A percentile compares a stretch with the other conserved stretches of the same genome.
Conservation (phyloP, 768 basidiomycete genomes). For the Gelatoporia subvermispora region DNA sequence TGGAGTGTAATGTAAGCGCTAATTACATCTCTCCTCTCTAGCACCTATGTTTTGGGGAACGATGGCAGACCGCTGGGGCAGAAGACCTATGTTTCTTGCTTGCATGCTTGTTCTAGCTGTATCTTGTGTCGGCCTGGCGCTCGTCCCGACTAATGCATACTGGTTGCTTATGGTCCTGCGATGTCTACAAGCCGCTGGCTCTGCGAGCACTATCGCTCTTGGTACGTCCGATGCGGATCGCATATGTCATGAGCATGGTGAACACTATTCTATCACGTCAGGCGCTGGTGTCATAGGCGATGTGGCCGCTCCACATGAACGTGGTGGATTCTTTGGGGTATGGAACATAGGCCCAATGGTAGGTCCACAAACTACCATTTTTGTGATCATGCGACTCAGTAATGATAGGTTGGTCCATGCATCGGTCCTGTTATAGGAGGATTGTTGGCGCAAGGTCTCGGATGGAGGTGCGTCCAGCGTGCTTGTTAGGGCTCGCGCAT, state of each 20-base stretch:
- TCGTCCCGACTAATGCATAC: slow-evolving; percentile 54
- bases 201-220: slow-evolving; percentile 72
- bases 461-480: slow-evolving; percentile 24
- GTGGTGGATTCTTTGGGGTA: slow-evolving; percentile 70
- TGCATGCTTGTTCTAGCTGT: slow-evolving; percentile 60
- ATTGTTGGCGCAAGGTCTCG: slow-evolving; percentile 22
- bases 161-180: slow-evolving; percentile 80
- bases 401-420: slow-evolving; percentile 25
- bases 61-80: slow-evolving; percentile 59
- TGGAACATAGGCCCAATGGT: slow-evolving; percentile 66
- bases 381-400: not conserved
- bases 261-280: slow-evolving; percentile 17
- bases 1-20: too few relatives aligned
- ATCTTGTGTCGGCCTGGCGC: slow-evolving; percentile 60
- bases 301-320: slow-evolving; percentile 65
- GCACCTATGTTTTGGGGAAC: slow-evolving; percentile 62
- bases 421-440: slow-evolving; percentile 49
- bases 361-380: slow-evolving; percentile 11
- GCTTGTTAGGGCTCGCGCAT: not conserved
- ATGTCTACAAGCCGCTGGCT: slow-evolving; percentile 74
- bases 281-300: slow-evolving; percentile 78
- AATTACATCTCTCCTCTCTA: slow-evolving; percentile 3
- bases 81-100: slow-evolving; percentile 56
- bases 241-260: not conserved
- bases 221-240: slow-evolving; percentile 32